phyloP scores from a whole-genome alignment of 768 basidiomycete species.

The Vishniacozyma victoriae region DNA sequence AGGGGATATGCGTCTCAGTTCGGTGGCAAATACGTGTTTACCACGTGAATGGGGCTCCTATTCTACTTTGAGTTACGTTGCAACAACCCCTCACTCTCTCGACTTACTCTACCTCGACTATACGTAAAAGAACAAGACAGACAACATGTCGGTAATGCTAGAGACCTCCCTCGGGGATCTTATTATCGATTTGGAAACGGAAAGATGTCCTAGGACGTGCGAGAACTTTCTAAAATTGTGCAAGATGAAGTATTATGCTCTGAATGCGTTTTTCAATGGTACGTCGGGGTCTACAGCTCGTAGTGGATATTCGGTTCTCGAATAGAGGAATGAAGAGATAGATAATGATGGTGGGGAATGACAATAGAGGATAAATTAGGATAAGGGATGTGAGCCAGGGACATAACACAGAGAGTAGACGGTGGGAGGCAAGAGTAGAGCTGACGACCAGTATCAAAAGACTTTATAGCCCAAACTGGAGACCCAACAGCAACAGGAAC shows the following conservation, averaged over 20 bases:
- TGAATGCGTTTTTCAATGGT: conserved; percentile 99
- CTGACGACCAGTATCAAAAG: conserved; percentile 74
- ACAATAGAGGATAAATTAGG: too few species aligned
- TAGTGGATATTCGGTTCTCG: conserved; percentile 1
- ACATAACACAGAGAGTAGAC: too few species aligned
- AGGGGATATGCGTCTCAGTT: too few species aligned
- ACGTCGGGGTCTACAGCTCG: conserved; percentile 45
- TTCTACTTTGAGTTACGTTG: too few species aligned
- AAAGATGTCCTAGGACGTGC: conserved; percentile 80
- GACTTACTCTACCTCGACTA: background rate
- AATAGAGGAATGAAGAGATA: too few species aligned
- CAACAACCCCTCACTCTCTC: too few species aligned
- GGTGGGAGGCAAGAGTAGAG: too few species aligned
- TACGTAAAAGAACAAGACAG: background rate
- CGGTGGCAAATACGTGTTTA: too few species aligned
- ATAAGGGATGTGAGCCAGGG: too few species aligned
- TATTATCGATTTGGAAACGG: conserved; percentile 90
- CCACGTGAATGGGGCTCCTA: too few species aligned
- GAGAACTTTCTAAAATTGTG: conserved; percentile 97
- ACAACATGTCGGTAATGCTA: conserved; percentile 81
- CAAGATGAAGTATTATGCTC: conserved; percentile 93
- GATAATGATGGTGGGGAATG: too few species aligned
- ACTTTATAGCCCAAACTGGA: conserved; percentile 93
- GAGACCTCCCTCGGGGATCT: conserved; percentile 97
- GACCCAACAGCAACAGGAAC: conserved; percentile 92